A percentile compares a stretch with the other conserved stretches of the same genome.
Evolutionary conservation across 441 rosid genomes (phyloP).

Genomic region (Viola pubescens): DNA sequence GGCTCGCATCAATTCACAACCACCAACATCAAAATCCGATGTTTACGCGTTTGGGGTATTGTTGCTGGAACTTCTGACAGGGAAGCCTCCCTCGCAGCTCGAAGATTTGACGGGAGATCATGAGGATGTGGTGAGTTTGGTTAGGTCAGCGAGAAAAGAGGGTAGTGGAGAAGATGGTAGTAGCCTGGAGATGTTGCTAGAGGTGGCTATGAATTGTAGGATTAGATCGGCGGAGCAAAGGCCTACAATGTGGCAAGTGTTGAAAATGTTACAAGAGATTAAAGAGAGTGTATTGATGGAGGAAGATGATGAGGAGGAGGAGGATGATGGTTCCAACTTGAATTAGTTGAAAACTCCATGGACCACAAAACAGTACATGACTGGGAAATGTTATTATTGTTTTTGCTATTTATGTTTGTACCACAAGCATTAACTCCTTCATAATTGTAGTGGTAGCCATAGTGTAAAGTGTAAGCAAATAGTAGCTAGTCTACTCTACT

Average conservation of each 20-base stretch:
- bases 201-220: constrained; percentile 68
- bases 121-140: constrained; percentile 60
- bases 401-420: too few relatives aligned
- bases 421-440: too few relatives aligned
- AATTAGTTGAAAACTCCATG: too few relatives aligned
- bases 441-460: too few relatives aligned
- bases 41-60: constrained; percentile 76
- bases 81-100: constrained; percentile 58
- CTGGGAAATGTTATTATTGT: too few relatives aligned
- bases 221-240: constrained; percentile 68
- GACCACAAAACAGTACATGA: too few relatives aligned
- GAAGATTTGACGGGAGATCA: constrained; percentile 37
- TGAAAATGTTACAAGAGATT: constrained; percentile 77
- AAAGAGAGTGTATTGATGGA: constrained; percentile 52
- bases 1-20: constrained; percentile 36
- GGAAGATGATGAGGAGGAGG: constrained; percentile 35
- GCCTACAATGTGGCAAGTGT: constrained; percentile 73
- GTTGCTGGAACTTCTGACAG: constrained; percentile 68
- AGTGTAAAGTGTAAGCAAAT: too few relatives aligned
- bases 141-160: constrained; percentile 41
- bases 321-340: too few relatives aligned
- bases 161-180: constrained; percentile 43
- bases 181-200: constrained; percentile 66
- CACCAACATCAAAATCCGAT: constrained; percentile 55
- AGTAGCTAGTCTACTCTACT: too few relatives aligned